phyloP scores from a whole-genome alignment of 371 early-diverging fungal species.

The Rhizopus arrhizus region DNA sequence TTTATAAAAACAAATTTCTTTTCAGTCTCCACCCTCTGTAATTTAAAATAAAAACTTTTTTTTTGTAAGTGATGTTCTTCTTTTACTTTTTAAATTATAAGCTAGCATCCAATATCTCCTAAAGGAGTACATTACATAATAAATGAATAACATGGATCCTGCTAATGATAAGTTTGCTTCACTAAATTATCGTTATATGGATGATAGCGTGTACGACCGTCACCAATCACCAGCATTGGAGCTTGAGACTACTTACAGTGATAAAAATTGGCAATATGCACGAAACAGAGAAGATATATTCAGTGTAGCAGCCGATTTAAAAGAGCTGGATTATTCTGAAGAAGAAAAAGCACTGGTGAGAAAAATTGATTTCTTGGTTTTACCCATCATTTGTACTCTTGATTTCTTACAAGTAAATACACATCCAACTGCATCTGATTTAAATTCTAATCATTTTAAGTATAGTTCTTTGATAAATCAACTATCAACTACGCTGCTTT shows the following conservation, averaged over 20 bases:
- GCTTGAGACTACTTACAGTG: slow-evolving; percentile 1
- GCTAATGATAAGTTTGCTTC: slow-evolving; percentile 16
- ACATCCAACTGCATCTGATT: not conserved
- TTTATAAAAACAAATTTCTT: no score
- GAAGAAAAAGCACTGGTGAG: slow-evolving; percentile 43
- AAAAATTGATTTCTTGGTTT: slow-evolving; percentile 37
- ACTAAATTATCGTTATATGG: slow-evolving; percentile 8
- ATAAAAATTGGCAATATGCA: slow-evolving; percentile 24
- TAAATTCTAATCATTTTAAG: not conserved
- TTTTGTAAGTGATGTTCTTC: not conserved
- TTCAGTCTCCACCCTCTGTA: no score
- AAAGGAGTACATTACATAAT: not conserved
- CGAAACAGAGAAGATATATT: slow-evolving; percentile 29
- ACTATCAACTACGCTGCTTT: slow-evolving; percentile 26
- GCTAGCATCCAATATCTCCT: not conserved
- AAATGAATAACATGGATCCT: slow-evolving; percentile 7
- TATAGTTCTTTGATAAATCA: slow-evolving; percentile 30
- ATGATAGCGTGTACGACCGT: not conserved
- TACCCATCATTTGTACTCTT: slow-evolving; percentile 43
- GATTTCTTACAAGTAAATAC: slow-evolving; percentile 42
- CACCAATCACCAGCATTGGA: slow-evolving; percentile 1
- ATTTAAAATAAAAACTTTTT: no score
- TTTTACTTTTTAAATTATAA: slow-evolving; percentile 5
- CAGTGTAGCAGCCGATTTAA: slow-evolving; percentile 9
- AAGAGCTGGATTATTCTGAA: slow-evolving; percentile 27